Base-by-base conservation (phyloP, 257 asterid genomes). In the Ehretia macrophylla region DNA sequence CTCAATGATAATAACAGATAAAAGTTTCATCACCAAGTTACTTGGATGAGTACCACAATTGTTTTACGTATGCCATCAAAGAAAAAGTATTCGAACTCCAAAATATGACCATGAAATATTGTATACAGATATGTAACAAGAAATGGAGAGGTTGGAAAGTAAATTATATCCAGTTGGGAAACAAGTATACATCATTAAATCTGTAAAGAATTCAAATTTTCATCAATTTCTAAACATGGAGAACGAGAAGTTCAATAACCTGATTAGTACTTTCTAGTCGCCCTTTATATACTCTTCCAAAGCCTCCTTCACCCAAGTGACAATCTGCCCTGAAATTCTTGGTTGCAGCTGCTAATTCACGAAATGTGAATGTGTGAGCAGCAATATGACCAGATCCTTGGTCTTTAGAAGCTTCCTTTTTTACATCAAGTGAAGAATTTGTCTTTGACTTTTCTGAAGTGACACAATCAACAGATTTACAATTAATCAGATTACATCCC, bases 251-350 rank as follows among this genome's bases (percentile, higher is more conserved):
- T 27, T 27, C 35, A 27, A 20, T 51, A 61, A 87, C 96, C 95
- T 81, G 96, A 76, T 76, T 85, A 27, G 85, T 81, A 71, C 87
- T 81, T 74, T 88, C 97, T 48, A 88, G 63, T 32, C 79, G 70
- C 62, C 95, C 95, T 76, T 77, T 79, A 64, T 86, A 86, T 56
- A 89, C 97, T 75, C 87, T 82, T 55, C 97, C 95, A 59, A 89
- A 86, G 59, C 97, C 97, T 69, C 97, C 97, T 79, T 89, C 97
- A 35, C 97, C 95, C 69, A 87, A 73, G 42, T 85, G 84, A 78
- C 94, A 91, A 71, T 91, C 95, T 14, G 87, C 85, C 79, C 95
- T 75, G 67, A 88, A 88, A 71, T 88, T 79, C 78, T 85, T 88
- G 53, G 98, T 82, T 56, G 97, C 98, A 16, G 77, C 74, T 39